Base-by-base conservation (phyloP, 352 stramenopile species). In the Peronospora tabacina region DNA sequence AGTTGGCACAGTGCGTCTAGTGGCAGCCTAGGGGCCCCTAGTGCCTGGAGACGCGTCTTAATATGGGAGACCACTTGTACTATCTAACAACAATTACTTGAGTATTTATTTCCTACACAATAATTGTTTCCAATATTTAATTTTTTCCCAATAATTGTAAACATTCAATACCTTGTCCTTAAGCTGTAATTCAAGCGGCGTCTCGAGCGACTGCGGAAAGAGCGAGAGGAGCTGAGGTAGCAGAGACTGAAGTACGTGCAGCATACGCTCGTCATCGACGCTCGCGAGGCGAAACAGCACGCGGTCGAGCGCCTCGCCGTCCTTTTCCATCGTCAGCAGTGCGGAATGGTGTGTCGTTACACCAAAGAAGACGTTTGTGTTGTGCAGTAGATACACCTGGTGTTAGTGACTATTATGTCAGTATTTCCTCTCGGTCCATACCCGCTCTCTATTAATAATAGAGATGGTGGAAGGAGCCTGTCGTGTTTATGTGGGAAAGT, bases 211-310 rank as follows among this genome's bases (percentile, higher is more conserved):
- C 9, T 44, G 55, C 7, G 77, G 73, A 49, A 89, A 87, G 26
- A 86, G 77, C 38, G 38, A 38, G 9, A 89, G 63, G 26, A 91
- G 60, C 61, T 87, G 69, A 12, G 80, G 80, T 11, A 91, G 63
- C 12, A 91, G 59, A 24, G 58, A 61, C 49, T 84, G 74, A 34
- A 89, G 55, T 46, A 89, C 76, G 12, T 66, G 39, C 15, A 83
- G 44, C 63, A 87, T 61, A 24, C 78, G 75, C 43, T 79, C 78
- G 30, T 87, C 78, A n/a, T 72, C 55, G 24, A 75, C 63, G 49
- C 73, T 89, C 35, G 75, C 78, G 22, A 89, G 69, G 6, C 78
- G 78, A 71, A 89, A 89, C 38, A 87, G 67, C 54, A 89, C 70
- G 63, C 78, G 78, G 34, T 89, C 75, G 35, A 89, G 63, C 52